Evolutionary conservation across 345 rosid species (phyloP).

Genomic region (Hevea brasiliensis): DNA sequence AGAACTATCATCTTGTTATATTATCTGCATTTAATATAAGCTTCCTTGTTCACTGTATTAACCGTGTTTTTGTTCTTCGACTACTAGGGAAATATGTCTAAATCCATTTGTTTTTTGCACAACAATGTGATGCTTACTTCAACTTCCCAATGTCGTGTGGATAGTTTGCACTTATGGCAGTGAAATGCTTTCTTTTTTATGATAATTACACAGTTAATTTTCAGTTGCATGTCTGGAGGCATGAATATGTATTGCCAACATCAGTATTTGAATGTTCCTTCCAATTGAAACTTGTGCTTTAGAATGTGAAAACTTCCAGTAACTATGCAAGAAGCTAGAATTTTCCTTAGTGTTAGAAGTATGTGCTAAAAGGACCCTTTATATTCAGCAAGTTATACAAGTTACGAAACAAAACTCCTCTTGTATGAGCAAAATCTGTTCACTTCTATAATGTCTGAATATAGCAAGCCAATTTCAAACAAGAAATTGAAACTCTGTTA

Average conservation of each 20-base stretch:
- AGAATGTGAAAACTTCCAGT: background rate
- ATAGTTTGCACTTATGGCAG: background rate
- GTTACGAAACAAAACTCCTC: too few relatives aligned
- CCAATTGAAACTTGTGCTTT: background rate
- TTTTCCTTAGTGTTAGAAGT: too few relatives aligned
- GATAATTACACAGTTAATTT: background rate
- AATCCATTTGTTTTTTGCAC: background rate
- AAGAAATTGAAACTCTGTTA: too few relatives aligned
- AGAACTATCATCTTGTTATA: slow-evolving; percentile 4
- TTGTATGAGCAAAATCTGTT: too few relatives aligned
- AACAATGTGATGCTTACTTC: background rate
- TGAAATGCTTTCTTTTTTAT: background rate
- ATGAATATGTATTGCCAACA: background rate
- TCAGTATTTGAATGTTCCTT: background rate
- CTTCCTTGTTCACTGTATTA: background rate
- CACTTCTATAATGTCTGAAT: too few relatives aligned
- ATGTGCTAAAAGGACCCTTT: too few relatives aligned
- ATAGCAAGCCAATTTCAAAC: too few relatives aligned
- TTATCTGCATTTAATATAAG: background rate
- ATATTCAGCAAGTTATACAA: too few relatives aligned
- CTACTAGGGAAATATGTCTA: background rate
- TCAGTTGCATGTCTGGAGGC: background rate
- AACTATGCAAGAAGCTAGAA: too few relatives aligned
- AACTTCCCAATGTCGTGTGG: background rate
- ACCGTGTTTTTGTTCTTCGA: background rate